Evolutionary conservation across 2,329 filamentous ascomycete species (phyloP), one percentile per base, ranked within the genome.

Genomic region (Botrytis fragariae): DNA sequence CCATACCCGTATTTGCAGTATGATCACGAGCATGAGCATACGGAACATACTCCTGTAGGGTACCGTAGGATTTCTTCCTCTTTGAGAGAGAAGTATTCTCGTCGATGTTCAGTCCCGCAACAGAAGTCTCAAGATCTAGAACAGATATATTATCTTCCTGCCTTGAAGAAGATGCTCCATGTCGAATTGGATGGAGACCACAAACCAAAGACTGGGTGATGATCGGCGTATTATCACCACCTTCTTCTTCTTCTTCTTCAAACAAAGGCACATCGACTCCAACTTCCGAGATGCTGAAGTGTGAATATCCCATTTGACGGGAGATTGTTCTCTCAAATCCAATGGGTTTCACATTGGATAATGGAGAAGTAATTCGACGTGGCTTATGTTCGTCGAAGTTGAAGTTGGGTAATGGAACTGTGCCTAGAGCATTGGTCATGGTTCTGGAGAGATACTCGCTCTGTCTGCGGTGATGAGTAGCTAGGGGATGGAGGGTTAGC

Each of bases 11-110:
- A 4, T 29, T 4, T 9, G 0, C 6, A 57, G n/a, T n/a, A n/a
- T 29, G 4, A 1, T 16, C 51, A 57, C 12, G 51, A 57, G 14
- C 51, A 29, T 57, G n/a, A 29, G n/a, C 14, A 18, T 57, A 57
- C 0, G n/a, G 51, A 4, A 8, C 0, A 9, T 29, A 18, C 3
- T 12, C 6, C 5, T 57, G 6, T 0, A 29, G 51, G 0, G n/a
- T 4, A 9, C n/a, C 51, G 9, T 57, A 57, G 0, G 14, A 32
- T 0, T 18, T 54, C 6, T 16, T 57, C 0, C 14, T n/a, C n/a
- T 29, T 57, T 0, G 51, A 57, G 2, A n/a, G 14, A 18, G 51
- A 32, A 0, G 6, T 1, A 0, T 0, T 0, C 1, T 57, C 51
- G 0, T 29, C 2, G 51, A 57, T 0, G 8, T 32, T 29, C 0